Evolutionary conservation across 1,139 yeast species (phyloP), one percentile per base, ranked within the genome.

Genomic region (Hyphopichia pseudoburtonii): DNA sequence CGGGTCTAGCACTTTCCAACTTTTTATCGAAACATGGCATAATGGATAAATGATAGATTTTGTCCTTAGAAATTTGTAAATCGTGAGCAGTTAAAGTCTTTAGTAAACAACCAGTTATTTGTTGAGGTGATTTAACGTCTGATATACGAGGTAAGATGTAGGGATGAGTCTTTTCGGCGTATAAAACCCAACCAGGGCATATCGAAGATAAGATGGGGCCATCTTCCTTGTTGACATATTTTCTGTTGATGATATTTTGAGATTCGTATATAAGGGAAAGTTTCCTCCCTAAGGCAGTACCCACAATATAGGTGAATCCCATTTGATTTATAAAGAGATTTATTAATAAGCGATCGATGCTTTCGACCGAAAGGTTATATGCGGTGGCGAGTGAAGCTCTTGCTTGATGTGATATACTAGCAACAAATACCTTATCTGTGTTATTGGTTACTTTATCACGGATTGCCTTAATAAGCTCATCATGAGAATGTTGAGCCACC

Each of bases 11-110:
- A 27, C 97, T 94, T 62, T 92, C 99, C 28, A 92, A 71, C 60
- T 92, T 92, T 63, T 92, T 92, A 60, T 92, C 99, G 57, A 92
- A 92, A 52, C 97, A 92, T 1, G 98, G 97, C 97, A 92, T 90
- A 21, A 92, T 70, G 11, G 94, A 76, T 42, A 92, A 64, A 57
- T 90, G 97, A 54, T 87, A 94, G 0, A 88, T 64, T 3, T 75
- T 53, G 0, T 61, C 57, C 9, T 65, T 56, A 14, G 49, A 54
- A 39, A 57, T 60, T 23, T 50, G 56, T 42, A 64, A 48, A 25
- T 74, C 76, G 11, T 54, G 48, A 1, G 80, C 60, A 4, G 80
- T 63, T 32, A 82, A 55, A n/a, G 68, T 61, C 57, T 90, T 89
- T 37, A 90, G 60, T 31, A 90, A 52, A 19, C 80, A 67, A 0